Percentiles rank a stretch among this genome's conserved stretches.
These are phyloP conservation scores for Ogataea henricii DNA, from an alignment of 805 yeast species.

Conservation along the genomic window DNA sequence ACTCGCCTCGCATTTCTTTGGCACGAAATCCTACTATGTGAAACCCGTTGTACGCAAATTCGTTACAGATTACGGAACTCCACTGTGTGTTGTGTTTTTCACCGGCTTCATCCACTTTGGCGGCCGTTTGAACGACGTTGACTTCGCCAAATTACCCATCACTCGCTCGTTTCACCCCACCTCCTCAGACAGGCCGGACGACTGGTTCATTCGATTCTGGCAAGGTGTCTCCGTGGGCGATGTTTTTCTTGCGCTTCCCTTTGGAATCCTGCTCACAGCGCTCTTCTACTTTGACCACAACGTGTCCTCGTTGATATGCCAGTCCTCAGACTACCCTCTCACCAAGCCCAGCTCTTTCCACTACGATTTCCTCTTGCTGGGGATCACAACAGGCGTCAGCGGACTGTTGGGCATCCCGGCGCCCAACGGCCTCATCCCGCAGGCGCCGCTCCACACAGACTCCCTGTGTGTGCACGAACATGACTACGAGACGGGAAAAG, in stretches of 20 bases:
- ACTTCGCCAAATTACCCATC: slow-evolving; percentile 66
- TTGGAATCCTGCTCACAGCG: slow-evolving; percentile 81
- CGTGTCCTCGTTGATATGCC: slow-evolving; percentile 91
- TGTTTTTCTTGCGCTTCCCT: slow-evolving; percentile 88
- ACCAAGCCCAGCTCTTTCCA: slow-evolving; percentile 89
- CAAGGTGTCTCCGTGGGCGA: slow-evolving; percentile 63
- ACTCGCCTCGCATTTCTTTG: slow-evolving; percentile 56
- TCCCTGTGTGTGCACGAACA: slow-evolving; percentile 63
- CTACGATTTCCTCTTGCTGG: slow-evolving; percentile 85
- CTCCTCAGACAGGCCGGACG: slow-evolving; percentile 46
- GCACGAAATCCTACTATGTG: slow-evolving; percentile 62
- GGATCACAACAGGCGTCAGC: slow-evolving; percentile 82
- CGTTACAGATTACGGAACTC: slow-evolving; percentile 84
- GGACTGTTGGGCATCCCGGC: slow-evolving; percentile 92
- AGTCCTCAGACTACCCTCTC: slow-evolving; percentile 76
- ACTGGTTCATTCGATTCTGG: slow-evolving; percentile 85
- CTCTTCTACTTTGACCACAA: slow-evolving; percentile 95
- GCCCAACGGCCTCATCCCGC: slow-evolving; percentile 96
- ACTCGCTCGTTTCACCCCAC: slow-evolving; percentile 80
- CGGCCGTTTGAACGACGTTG: slow-evolving; percentile 60
- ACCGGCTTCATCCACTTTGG: slow-evolving; percentile 94
- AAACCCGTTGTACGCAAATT: slow-evolving; percentile 62
- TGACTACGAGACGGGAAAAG: slow-evolving; percentile 33
- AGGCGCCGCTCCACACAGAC: slow-evolving; percentile 90
- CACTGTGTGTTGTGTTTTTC: slow-evolving; percentile 81